These are phyloP conservation scores for Penicillium sp. DNA, from an alignment of 2,329 filamentous ascomycete genomes.

Conservation along the genomic window DNA sequence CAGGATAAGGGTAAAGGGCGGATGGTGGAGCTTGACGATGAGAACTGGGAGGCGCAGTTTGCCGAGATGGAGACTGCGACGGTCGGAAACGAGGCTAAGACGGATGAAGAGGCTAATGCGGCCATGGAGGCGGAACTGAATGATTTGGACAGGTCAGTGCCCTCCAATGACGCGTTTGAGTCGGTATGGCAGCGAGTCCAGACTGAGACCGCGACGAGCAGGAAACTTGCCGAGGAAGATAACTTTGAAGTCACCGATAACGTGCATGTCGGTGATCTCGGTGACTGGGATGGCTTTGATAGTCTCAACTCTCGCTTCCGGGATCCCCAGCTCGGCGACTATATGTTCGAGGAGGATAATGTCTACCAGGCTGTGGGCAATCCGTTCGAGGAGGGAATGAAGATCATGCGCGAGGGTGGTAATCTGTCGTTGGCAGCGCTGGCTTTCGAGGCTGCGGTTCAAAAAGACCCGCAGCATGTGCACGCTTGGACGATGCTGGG, in stretches of 20 bases:
- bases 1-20: conserved; percentile 79
- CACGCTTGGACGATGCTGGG: conserved; percentile 94
- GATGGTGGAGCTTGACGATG: conserved; percentile 87
- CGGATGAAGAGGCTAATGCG: conserved; percentile 62
- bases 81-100: conserved; percentile 49
- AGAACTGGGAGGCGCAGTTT: conserved; percentile 96
- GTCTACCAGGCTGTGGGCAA: conserved; percentile 76
- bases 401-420: conserved; percentile 89
- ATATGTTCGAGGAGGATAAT: conserved; percentile 94
- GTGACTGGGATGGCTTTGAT: conserved; percentile 78
- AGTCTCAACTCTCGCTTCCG: conserved; percentile 64
- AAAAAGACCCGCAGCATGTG: conserved; percentile 81
- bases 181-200: conserved; percentile 58
- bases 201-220: conserved; percentile 44
- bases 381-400: conserved; percentile 88
- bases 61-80: conserved; percentile 70
- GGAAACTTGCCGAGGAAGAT: conserved; percentile 64
- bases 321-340: conserved; percentile 80
- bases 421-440: conserved; percentile 91
- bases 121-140: conserved; percentile 85
- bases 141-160: conserved; percentile 79
- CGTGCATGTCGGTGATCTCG: conserved; percentile 65
- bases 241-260: conserved; percentile 46
- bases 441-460: conserved; percentile 92
- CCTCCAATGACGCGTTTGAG: conserved; percentile 74